A percentile compares a stretch with the other conserved stretches of the same genome.
Conservation (phyloP, 441 rosid species). For the Francoa sonchifolia region DNA sequence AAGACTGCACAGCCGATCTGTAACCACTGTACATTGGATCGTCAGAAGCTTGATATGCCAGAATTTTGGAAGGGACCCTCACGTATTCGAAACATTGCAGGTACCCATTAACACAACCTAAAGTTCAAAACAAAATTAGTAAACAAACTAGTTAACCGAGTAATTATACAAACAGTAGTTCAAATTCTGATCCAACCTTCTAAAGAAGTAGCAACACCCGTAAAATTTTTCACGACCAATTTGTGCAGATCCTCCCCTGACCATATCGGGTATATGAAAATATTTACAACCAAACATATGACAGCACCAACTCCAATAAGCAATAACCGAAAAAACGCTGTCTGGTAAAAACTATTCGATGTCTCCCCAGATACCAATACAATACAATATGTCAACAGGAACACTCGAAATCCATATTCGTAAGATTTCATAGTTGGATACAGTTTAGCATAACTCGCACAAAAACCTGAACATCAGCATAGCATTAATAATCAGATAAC, state of each 20-base stretch:
- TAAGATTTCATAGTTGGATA: conserved; percentile 66
- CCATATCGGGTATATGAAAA: conserved; percentile 70
- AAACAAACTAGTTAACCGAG: too few species aligned
- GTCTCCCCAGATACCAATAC: conserved; percentile 67
- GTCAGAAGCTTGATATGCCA: conserved; percentile 72
- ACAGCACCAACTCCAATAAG: conserved; percentile 57
- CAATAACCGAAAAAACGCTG: conserved; percentile 49
- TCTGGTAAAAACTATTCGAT: conserved; percentile 30
- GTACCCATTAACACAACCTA: conserved; percentile 45
- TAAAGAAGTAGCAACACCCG: conserved; percentile 56
- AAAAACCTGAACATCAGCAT: conserved; percentile 31
- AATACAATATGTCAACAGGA: conserved; percentile 66
- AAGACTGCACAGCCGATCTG: conserved; percentile 73
- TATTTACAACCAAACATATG: conserved; percentile 48
- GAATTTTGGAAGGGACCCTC: conserved; percentile 70
- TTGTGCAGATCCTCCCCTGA: conserved; percentile 81
- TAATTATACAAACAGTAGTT: too few species aligned
- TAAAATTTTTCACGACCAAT: conserved; percentile 71
- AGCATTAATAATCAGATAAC: not conserved
- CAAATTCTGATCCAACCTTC: conserved; percentile 48
- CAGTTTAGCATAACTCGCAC: conserved; percentile 43
- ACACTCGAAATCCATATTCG: conserved; percentile 73
- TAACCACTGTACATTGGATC: conserved; percentile 82
- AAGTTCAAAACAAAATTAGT: not conserved
- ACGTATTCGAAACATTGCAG: conserved; percentile 62